Evolutionary conservation across 1,284 basidiomycete species (phyloP), one percentile per base, ranked within the genome.

Genomic region (Fomitopsis pinicola): DNA sequence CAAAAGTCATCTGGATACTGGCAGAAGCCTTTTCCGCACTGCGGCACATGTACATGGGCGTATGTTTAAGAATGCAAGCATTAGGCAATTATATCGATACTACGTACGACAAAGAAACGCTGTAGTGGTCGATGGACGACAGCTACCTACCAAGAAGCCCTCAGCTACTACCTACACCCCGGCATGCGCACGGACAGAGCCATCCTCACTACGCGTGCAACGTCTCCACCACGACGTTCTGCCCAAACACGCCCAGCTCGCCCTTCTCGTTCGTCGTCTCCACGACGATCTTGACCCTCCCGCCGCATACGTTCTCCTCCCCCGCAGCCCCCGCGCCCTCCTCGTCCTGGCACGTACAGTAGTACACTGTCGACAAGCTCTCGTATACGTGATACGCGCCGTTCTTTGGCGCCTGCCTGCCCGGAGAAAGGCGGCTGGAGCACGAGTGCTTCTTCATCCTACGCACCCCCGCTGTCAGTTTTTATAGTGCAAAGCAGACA

Each of bases 261-360:
- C 28, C 38, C 52, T 35, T 54, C 52, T 54, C 52, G 52, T 54
- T 54, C 52, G 52, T 54, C 36, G 36, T 54, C 52, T 54, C 35
- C 33, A 54, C 35, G 36, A 38, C n/a, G 52, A 54, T n/a, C 52
- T 38, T 40, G n/a, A 54, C 17, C 33, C 22, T n/a, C 6, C 52
- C 52, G 1, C 52, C 10, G 14, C 52, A 54, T 14, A 54, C 52
- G 19, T 54, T 54, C 19, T 19, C 52, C 36, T 14, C 22, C 19
- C n/a, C n/a, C n/a, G 8, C 28, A 6, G 28, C 9, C 12, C 30
- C 3, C 14, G 17, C 36, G 5, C 2, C 52, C 19, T 3, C 2
- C 26, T 26, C 52, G n/a, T 54, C 52, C 36, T 12, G 33, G 35
- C 52, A 54, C 35, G 14, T 19, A 17, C 52, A 54, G 52, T 22